Evolutionary conservation across 768 basidiomycete genomes (phyloP).

Genomic region (Russula ochroleuca): DNA sequence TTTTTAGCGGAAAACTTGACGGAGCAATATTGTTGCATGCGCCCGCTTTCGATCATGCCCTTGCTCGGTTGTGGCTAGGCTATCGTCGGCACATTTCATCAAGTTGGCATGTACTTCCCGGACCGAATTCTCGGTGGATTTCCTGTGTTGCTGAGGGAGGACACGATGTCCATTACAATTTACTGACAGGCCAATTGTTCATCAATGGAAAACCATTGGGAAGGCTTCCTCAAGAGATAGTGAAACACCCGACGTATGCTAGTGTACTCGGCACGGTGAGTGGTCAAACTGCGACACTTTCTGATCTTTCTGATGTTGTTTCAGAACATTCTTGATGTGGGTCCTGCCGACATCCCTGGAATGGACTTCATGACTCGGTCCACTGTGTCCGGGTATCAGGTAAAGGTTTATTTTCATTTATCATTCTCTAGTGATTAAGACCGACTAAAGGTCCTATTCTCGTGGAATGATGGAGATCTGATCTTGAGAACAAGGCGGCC

Average conservation of each 20-base stretch:
- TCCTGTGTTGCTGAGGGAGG: not conserved
- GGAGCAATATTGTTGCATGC: not conserved
- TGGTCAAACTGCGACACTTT: not conserved
- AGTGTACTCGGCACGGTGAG: constrained; percentile 37
- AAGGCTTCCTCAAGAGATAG: constrained; percentile 37
- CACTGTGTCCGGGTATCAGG: constrained; percentile 11
- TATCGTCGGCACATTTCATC: not conserved
- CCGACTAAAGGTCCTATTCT: constrained; percentile 1
- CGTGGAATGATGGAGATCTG: not conserved
- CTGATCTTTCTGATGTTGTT: not conserved
- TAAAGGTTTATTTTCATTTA: not conserved
- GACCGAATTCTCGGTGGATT: constrained; percentile 11
- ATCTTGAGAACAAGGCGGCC: not conserved
- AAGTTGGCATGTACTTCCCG: not conserved
- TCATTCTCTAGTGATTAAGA: not conserved
- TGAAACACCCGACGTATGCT: constrained; percentile 35
- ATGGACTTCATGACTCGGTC: constrained; percentile 19
- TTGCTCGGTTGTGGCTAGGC: constrained; percentile 1
- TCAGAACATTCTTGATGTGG: constrained; percentile 15
- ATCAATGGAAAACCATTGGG: constrained; percentile 42
- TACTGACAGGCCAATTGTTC: constrained; percentile 41
- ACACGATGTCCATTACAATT: constrained; percentile 37
- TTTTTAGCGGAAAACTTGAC: not conserved
- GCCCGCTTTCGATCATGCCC: not conserved
- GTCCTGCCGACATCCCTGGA: constrained; percentile 4